Evolutionary conservation across 176 grass and related monocot species (phyloP).

Genomic region (Phragmites australis): DNA sequence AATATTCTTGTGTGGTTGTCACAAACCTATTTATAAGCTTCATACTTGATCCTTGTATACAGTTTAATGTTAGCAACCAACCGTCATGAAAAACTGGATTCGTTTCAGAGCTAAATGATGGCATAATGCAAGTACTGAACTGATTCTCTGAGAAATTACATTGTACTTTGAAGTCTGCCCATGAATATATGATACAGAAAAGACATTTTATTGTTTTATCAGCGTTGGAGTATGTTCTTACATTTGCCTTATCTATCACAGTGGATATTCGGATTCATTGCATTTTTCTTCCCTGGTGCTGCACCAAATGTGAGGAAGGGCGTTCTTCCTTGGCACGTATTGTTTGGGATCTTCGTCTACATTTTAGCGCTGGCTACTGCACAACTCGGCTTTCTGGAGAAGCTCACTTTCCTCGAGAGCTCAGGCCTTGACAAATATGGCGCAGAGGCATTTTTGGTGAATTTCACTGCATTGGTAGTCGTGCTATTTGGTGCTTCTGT

Average conservation of each 20-base stretch:
- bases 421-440: slow-evolving; percentile 70
- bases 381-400: slow-evolving; percentile 73
- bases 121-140: not conserved
- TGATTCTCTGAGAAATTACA: not conserved
- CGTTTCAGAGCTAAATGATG: slow-evolving; percentile 10
- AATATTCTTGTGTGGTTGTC: too few relatives aligned
- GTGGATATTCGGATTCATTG: slow-evolving; percentile 81
- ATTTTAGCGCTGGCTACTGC: slow-evolving; percentile 70
- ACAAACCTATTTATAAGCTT: not conserved
- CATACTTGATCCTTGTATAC: not conserved
- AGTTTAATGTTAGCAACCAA: not conserved
- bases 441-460: slow-evolving; percentile 77
- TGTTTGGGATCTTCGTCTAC: slow-evolving; percentile 84
- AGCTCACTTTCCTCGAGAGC: slow-evolving; percentile 83
- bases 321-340: slow-evolving; percentile 79
- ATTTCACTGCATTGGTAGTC: slow-evolving; percentile 75
- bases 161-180: not conserved
- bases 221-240: slow-evolving; percentile 3
- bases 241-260: slow-evolving; percentile 42
- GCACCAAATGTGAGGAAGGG: slow-evolving; percentile 50
- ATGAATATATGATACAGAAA: not conserved
- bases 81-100: not conserved
- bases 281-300: slow-evolving; percentile 70
- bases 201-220: not conserved
- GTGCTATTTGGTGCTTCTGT: slow-evolving; percentile 70